Evolutionary conservation across 768 basidiomycete species (phyloP).

Genomic region (Dacryopinax spathularia): DNA sequence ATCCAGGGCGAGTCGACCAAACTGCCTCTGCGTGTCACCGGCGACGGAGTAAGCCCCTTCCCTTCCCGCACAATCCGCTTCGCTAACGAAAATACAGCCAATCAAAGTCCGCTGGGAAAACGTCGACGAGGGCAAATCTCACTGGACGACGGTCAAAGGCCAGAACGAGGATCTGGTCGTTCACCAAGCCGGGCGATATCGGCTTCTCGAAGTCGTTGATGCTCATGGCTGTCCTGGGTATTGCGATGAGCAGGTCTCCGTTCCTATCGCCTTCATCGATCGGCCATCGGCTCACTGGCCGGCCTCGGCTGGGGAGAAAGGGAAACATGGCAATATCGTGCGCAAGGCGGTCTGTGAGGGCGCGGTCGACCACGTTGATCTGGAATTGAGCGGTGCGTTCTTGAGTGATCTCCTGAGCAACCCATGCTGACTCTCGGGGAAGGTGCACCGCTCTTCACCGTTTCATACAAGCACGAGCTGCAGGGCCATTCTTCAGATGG

Average conservation of each 20-base stretch:
- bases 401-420: not conserved
- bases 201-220: not conserved
- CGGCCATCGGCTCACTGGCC: not conserved
- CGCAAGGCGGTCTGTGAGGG: constrained; percentile 72
- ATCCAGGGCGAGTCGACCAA: constrained; percentile 58
- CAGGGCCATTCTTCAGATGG: not conserved
- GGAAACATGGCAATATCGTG: not conserved
- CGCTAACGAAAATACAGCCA: not conserved
- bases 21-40: constrained; percentile 75
- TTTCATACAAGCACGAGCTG: constrained; percentile 70
- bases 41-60: constrained; percentile 67
- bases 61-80: not conserved
- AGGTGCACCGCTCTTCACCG: constrained; percentile 89
- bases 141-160: not conserved
- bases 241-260: not conserved
- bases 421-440: constrained; percentile 1
- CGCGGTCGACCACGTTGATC: constrained; percentile 61
- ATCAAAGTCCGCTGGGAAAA: constrained; percentile 8
- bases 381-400: constrained; percentile 57
- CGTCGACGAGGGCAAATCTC: not conserved
- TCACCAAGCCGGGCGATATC: not conserved
- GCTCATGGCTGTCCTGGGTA: not conserved
- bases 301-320: not conserved
- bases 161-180: not conserved
- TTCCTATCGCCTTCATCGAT: not conserved